Evolutionary conservation across 257 asterid species (phyloP).

Genomic region (Solanum pimpinellifolium): DNA sequence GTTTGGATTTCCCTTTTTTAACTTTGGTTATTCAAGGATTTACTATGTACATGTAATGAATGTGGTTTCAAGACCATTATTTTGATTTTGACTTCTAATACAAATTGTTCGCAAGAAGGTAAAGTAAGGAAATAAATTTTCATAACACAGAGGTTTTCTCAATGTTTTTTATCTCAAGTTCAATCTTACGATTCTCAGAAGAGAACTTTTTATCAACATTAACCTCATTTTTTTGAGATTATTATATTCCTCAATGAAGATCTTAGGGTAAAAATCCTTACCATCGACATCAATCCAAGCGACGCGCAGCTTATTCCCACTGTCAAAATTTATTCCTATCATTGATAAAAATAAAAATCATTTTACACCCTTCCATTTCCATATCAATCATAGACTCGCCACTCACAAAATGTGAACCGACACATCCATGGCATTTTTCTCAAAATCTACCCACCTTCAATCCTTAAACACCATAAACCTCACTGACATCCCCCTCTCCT

Average conservation of each 20-base stretch:
- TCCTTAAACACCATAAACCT: slow-evolving; percentile 39
- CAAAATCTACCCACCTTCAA: slow-evolving; percentile 55
- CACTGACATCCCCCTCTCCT: slow-evolving; percentile 31
- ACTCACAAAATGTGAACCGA: slow-evolving; percentile 21
- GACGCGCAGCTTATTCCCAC: slow-evolving; percentile 34
- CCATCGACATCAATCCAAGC: slow-evolving; percentile 64
- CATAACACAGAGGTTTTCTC: too few relatives aligned
- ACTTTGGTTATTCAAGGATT: too few relatives aligned
- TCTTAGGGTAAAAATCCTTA: slow-evolving; percentile 49
- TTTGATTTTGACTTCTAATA: too few relatives aligned
- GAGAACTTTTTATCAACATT: not conserved
- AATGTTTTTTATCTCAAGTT: slow-evolving; percentile 22
- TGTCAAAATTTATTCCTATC: slow-evolving; percentile 38
- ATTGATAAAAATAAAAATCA: slow-evolving; percentile 53
- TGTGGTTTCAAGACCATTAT: too few relatives aligned
- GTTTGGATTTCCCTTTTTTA: too few relatives aligned
- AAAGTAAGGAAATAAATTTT: too few relatives aligned
- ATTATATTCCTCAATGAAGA: slow-evolving; percentile 10
- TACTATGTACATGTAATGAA: too few relatives aligned
- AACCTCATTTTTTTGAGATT: not conserved
- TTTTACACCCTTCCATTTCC: slow-evolving; percentile 14
- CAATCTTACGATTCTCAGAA: slow-evolving; percentile 14
- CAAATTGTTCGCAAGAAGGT: too few relatives aligned
- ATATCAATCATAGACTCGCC: slow-evolving; percentile 18
- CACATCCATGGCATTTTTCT: slow-evolving; percentile 19